phyloP scores from a whole-genome alignment of 352 stramenopile genomes.

The Phytophthora sojae region DNA sequence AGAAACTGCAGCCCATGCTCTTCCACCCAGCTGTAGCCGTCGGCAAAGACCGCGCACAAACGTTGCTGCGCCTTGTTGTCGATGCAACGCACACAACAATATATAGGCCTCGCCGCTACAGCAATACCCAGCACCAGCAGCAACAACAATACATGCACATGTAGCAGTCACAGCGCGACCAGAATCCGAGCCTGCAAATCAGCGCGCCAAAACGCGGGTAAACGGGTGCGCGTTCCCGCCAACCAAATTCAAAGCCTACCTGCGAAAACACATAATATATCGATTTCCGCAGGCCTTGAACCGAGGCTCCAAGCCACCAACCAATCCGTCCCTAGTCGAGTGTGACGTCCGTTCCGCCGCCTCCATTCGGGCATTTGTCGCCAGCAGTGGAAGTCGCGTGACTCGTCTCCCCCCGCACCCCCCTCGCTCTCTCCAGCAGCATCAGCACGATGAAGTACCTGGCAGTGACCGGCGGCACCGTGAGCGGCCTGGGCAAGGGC shows the following conservation, averaged over 20 bases:
- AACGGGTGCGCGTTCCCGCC: background rate
- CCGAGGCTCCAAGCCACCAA: background rate
- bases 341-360: background rate
- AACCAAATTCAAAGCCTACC: slow-evolving; percentile 3
- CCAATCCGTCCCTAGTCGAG: background rate
- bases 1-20: background rate
- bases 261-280: background rate
- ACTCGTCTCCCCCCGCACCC: background rate
- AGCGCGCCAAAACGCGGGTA: background rate
- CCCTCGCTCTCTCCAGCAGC: background rate
- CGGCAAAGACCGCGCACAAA: too few relatives aligned
- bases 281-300: background rate
- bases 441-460: slow-evolving; percentile 96
- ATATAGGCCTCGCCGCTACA: too few relatives aligned
- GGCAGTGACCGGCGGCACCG: slow-evolving; percentile 97
- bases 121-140: too few relatives aligned
- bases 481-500: slow-evolving; percentile 99
- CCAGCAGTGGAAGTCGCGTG: slow-evolving; percentile 21
- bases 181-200: background rate
- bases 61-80: too few relatives aligned
- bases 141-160: background rate
- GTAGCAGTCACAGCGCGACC: background rate
- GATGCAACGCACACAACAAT: too few relatives aligned
- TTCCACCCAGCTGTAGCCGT: background rate
- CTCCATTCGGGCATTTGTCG: slow-evolving; percentile 36